Evolutionary conservation across 2,329 filamentous ascomycete species (phyloP), one percentile per base, ranked within the genome.

Genomic region (Pyrenophora seminiperda): DNA sequence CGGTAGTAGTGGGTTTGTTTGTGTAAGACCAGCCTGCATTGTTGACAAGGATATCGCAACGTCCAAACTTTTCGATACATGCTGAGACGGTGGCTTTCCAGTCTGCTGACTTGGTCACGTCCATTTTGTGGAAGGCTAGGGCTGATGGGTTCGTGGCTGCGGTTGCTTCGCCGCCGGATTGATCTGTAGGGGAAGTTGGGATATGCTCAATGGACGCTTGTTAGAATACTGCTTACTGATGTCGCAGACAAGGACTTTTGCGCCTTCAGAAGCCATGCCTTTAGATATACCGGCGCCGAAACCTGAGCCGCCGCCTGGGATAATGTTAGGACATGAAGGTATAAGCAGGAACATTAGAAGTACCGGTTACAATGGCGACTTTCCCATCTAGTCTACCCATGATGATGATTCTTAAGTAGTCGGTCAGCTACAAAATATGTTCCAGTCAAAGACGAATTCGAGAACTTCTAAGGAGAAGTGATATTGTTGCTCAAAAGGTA

Each of bases 281-380:
- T 78, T 73, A 0, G 80, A 81, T 43, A 87, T 87, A 27, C 80
- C 83, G 47, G 80, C 82, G 46, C 85, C 85, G 58, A 88, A 88
- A 2, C 85, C 85, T 9, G 81, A 83, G 2, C 82, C 84, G 6
- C 77, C 84, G 39, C 85, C 83, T 52, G 73, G 17, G 15, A n/a
- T 18, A 13, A 18, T 27, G 41, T 56, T 32, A 55, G 56, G 45
- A 30, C 7, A 15, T 14, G 47, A 10, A 13, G 20, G 22, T 11
- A n/a, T 33, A 45, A 15, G 11, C 41, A 15, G 19, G 6, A 3
- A 58, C 50, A 22, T 29, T 51, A 30, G n/a, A 10, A 13, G 41
- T 67, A 72, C 77, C 80, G 5, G 82, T 84, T 17, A 84, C 77
- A 44, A 84, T 79, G 46, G 81, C 81, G 6, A 83, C 80, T 66